These are phyloP conservation scores for Scedosporium aurantiacum DNA, from an alignment of 2,329 filamentous ascomycete species.

Conservation along the genomic window DNA sequence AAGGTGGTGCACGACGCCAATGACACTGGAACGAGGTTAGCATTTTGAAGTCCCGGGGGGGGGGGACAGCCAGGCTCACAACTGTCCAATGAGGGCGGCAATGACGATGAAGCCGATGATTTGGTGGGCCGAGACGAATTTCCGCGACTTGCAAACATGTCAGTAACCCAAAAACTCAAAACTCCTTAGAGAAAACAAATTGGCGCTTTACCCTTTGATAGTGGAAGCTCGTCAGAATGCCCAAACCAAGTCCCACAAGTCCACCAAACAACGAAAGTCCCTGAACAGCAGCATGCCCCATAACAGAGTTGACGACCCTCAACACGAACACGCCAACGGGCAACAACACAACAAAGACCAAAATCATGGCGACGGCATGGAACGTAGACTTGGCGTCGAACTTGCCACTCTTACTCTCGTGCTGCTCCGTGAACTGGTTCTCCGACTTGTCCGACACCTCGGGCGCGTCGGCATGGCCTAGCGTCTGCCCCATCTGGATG, in stretches of 20 bases:
- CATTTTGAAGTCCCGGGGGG: neutral
- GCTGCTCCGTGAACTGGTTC: constrained; percentile 24
- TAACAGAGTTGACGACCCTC: constrained; percentile 37
- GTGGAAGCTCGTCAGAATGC: constrained; percentile 38
- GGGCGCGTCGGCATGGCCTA: constrained; percentile 31
- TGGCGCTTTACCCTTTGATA: constrained; percentile 42
- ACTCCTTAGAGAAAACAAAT: too few species aligned
- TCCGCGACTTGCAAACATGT: constrained; percentile 30
- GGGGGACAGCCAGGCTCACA: constrained; percentile 14
- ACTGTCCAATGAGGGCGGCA: constrained; percentile 39
- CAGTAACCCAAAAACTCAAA: neutral
- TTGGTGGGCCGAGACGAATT: constrained; percentile 44
- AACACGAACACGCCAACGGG: constrained; percentile 45
- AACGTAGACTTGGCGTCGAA: constrained; percentile 28
- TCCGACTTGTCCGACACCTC: constrained; percentile 22
- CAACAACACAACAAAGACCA: constrained; percentile 42
- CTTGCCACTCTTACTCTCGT: constrained; percentile 19
- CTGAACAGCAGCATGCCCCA: constrained; percentile 46
- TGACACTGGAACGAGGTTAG: constrained; percentile 12
- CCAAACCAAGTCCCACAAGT: constrained; percentile 38
- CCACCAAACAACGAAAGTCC: constrained; percentile 34
- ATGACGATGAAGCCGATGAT: constrained; percentile 46
- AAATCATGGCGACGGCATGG: constrained; percentile 43
- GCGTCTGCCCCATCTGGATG: constrained; percentile 42
- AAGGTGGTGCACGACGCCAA: constrained; percentile 46